Base-by-base conservation (phyloP, 2,329 filamentous ascomycete species). In the Fusarium sp. region DNA sequence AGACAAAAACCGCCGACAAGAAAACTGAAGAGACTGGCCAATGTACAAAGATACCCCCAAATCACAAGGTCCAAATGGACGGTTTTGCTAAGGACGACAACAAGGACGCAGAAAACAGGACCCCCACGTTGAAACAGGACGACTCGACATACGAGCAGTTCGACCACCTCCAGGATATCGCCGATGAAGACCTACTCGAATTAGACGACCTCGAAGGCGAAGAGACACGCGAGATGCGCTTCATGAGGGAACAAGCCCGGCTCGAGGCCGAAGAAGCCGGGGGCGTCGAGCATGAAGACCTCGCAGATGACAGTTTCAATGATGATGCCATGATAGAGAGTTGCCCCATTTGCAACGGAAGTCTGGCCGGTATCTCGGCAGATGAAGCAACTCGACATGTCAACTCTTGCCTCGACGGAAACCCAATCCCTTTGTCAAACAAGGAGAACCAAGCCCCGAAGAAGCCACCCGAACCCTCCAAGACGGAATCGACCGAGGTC, bases 381-480 rank as follows among this genome's bases (percentile, higher is more conserved):
- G 90, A 95, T 79, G 90, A 96, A 76, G 93, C 92, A 11, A 93
- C 93, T 8, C 84, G 92, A 2, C 96, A 99, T 81, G 96, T 99
- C 74, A 99, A 99, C 80, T 91, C 92, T 11, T 99, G 96, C 82
- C 87, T 99, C 3, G 96, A 99, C 80, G 94, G 94, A 2, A 93
- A 93, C 54, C 89, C 93, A 6, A 88, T 90, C 52, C 88, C 92
- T 2, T 77, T 93, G 16, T 88, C 83, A 8, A 77, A 78, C 37
- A 73, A 75, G 29, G 67, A 72, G 20, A 76, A 69, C 29, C 18
- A 47, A 31, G 45, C 65, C 5, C 67, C 62, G 64, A 57, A 66
- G 31, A 69, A 52, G 5, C 63, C 34, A 20, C 60, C 63, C 16
- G 68, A 78, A 57, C 34, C 62, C 7, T 59, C 76, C 27, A 80